These are phyloP conservation scores for Diaporthe nobilis DNA, from an alignment of 2,329 filamentous ascomycete species.

Conservation along the genomic window DNA sequence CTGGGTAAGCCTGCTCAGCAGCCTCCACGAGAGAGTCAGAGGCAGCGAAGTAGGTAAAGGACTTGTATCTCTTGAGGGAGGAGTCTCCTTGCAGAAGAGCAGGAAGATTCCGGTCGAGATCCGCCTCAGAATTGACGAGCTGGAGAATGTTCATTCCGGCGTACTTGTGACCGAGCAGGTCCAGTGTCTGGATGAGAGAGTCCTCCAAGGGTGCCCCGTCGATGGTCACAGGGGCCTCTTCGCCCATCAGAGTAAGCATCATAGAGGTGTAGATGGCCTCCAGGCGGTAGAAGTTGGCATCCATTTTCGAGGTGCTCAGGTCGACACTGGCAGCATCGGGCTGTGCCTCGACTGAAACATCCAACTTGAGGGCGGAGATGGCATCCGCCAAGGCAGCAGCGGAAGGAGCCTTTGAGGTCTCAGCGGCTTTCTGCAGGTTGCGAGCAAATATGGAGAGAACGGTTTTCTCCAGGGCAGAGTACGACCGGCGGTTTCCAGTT, in stretches of 20 bases:
- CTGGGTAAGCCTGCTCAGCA: background rate
- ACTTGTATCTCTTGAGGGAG: background rate
- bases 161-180: background rate
- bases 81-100: background rate
- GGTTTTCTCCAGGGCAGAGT: background rate
- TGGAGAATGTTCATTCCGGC: background rate
- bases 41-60: background rate
- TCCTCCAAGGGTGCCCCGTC: background rate
- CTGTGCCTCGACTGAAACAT: background rate
- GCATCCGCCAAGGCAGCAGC: background rate
- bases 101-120: background rate
- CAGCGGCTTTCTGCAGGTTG: background rate
- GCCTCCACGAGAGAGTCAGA: background rate
- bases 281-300: background rate
- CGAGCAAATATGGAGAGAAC: background rate
- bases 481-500: background rate
- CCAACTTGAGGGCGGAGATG: background rate
- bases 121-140: background rate
- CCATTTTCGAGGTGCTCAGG: background rate
- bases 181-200: background rate
- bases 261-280: conserved; percentile 4
- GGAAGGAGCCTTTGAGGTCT: background rate
- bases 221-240: background rate
- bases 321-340: background rate
- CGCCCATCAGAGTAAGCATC: background rate